phyloP scores from a whole-genome alignment of 2,329 filamentous ascomycete species.

The Grosmannia clavigera region DNA sequence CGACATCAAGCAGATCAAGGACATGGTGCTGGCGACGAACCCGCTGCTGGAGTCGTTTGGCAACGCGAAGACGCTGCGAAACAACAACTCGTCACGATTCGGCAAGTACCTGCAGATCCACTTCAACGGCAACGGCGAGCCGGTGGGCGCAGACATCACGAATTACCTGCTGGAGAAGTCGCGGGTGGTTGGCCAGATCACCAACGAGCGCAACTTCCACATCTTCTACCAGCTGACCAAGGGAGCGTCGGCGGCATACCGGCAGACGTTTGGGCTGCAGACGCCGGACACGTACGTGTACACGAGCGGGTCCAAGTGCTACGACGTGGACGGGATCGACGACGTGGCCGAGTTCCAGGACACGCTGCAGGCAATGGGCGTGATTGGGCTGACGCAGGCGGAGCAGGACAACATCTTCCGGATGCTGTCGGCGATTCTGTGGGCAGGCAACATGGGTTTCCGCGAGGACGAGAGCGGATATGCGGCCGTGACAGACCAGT shows the following conservation, averaged over 20 bases:
- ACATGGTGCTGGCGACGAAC: slow-evolving; percentile 98
- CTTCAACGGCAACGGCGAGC: slow-evolving; percentile 85
- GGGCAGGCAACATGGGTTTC: slow-evolving; percentile 92
- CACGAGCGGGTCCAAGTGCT: slow-evolving; percentile 87
- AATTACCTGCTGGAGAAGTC: slow-evolving; percentile 96
- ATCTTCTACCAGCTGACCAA: slow-evolving; percentile 99
- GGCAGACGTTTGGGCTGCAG: slow-evolving; percentile 81
- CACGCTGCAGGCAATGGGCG: slow-evolving; percentile 84
- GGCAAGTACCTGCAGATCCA: slow-evolving; percentile 97
- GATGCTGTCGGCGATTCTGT: slow-evolving; percentile 81
- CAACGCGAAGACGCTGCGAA: slow-evolving; percentile 93
- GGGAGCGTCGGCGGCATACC: slow-evolving; percentile 75
- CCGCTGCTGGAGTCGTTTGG: slow-evolving; percentile 94
- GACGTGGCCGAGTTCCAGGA: slow-evolving; percentile 81
- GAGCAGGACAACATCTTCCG: slow-evolving; percentile 97
- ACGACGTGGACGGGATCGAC: slow-evolving; percentile 88
- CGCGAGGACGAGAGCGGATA: slow-evolving; percentile 81
- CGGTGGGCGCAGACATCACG: slow-evolving; percentile 91
- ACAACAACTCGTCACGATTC: slow-evolving; percentile 98
- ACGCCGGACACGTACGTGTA: slow-evolving; percentile 88
- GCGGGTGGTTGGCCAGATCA: slow-evolving; percentile 87
- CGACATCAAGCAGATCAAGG: slow-evolving; percentile 92
- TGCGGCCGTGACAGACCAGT: slow-evolving; percentile 74
- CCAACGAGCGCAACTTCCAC: slow-evolving; percentile 94
- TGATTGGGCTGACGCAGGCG: slow-evolving; percentile 75